Base-by-base conservation (phyloP, 805 yeast genomes). In the Wickerhamiella hasegawae region DNA sequence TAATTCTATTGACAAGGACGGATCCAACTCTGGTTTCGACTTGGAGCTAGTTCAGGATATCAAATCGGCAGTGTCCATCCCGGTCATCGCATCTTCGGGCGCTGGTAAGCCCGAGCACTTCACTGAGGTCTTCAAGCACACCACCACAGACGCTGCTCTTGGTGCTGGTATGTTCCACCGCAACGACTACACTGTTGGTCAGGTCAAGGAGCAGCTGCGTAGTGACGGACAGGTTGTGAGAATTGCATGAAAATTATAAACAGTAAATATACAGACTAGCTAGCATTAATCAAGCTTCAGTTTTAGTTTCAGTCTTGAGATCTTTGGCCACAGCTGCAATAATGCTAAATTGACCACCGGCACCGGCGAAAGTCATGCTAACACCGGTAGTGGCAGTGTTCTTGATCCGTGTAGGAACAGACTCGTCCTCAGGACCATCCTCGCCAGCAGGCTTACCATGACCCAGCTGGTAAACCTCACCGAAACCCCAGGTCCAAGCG, bases 131-230 rank as follows among this genome's bases (percentile, higher is more conserved):
- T 90, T 90, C 51, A 65, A 63, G 31, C 64, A 76, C 31, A 84
- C 96, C 12, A 65, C 69, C 4, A 77, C 90, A 1, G 98, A 90
- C 59, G 99, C 99, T 29, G 97, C 98, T 14, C 66, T 90, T 28
- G 99, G 98, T 26, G 99, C 99, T 3, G 99, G 99, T 30, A 78
- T 90, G 76, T 90, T 90, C 65, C 99, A 90, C 62, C 68, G 98
- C 53, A 85, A 81, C 17, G 97, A 87, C 49, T 90, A 78, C 57
- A 74, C 82, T 10, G 96, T 90, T 14, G 66, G 69, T 33, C 75
- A 84, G 33, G 95, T 90, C 30, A 90, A 90, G 57, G 54, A 66
- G 20, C 73, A 68, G 45, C 65, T 87, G 53, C 57, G 63, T 31
- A 57, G 63, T 1, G 54, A 66, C 12, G 81, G 78, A 0, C 66